phyloP scores from a whole-genome alignment of 352 stramenopile genomes.

The Phytophthora brassicae region DNA sequence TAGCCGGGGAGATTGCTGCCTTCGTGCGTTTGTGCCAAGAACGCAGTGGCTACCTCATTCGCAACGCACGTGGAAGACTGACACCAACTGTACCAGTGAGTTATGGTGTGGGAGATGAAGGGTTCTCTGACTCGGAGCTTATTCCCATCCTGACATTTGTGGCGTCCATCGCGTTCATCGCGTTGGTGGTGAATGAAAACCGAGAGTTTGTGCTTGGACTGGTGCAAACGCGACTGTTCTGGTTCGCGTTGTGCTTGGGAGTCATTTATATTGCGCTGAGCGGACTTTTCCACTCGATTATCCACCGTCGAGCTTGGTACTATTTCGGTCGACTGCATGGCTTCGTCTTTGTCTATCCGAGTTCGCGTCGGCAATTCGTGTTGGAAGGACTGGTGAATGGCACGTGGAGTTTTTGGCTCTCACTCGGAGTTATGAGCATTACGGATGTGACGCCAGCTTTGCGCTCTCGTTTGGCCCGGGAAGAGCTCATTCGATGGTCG shows the following conservation, averaged over 20 bases:
- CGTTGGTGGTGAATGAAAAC: conserved; percentile 44
- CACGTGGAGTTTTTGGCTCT: conserved; percentile 65
- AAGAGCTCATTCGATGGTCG: conserved; percentile 52
- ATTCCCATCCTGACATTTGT: conserved; percentile 41
- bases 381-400: conserved; percentile 64
- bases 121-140: conserved; percentile 34
- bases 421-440: conserved; percentile 50
- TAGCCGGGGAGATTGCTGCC: conserved; percentile 20
- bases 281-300: conserved; percentile 64
- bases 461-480: conserved; percentile 27
- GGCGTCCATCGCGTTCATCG: conserved; percentile 45
- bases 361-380: conserved; percentile 62
- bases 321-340: conserved; percentile 57
- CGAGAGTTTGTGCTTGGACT: conserved; percentile 37
- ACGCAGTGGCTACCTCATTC: conserved; percentile 27
- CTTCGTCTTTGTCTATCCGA: conserved; percentile 65
- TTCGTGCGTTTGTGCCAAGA: conserved; percentile 43
- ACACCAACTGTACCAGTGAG: conserved; percentile 12
- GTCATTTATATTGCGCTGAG: conserved; percentile 67
- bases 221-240: conserved; percentile 45
- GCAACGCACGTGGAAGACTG: conserved; percentile 19
- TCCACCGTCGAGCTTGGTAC: conserved; percentile 49
- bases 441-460: conserved; percentile 44
- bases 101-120: conserved; percentile 4
- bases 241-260: conserved; percentile 50